Base-by-base conservation (phyloP, 1,284 basidiomycete species). In the Peniophora sp. region DNA sequence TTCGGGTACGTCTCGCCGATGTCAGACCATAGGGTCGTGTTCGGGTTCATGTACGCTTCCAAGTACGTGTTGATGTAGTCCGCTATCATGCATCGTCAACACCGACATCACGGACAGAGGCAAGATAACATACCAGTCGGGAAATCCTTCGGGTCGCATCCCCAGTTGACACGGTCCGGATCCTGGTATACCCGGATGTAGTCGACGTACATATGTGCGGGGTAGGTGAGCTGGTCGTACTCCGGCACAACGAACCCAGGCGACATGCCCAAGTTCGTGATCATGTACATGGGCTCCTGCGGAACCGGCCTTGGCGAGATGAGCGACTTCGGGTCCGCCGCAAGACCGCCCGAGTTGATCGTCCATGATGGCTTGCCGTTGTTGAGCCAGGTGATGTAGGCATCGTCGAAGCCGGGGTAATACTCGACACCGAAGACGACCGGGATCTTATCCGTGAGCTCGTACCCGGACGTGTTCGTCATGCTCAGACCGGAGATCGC, bases 141-240 rank as follows among this genome's bases (percentile, higher is more conserved):
- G 17, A 36, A 43, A 32, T 50, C 39, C n/a, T 37, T 34, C 15
- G 35, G 48, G 5, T 17, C 14, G 43, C 45, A 17, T 27, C 18
- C 45, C 32, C 10, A 24, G 36, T 45, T 17, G 50, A 84, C 77
- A 8, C 74, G 63, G 50, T 79, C 66, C 54, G 78, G 74, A 11
- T 80, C 76, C 60, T 91, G 89, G 63, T 92, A 93, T 2, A 95
- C 84, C 5, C 92, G 78, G 43, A 95, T 78, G 67, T 83, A 96
- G 61, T 97, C 92, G 50, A 96, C 69, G 24, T 70, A 68, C 85
- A 94, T 85, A 6, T 69, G 74, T 1, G 73, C 65, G 1, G 91
- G 91, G 70, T 89, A 92, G 2, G 63, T 66, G 39, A 93, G 70
- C 49, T 85, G 68, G 0, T 73, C 64, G 47, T 85, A 72, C 64